These are phyloP conservation scores for Passiflora organensis DNA, from an alignment of 345 rosid genomes.

Conservation along the genomic window DNA sequence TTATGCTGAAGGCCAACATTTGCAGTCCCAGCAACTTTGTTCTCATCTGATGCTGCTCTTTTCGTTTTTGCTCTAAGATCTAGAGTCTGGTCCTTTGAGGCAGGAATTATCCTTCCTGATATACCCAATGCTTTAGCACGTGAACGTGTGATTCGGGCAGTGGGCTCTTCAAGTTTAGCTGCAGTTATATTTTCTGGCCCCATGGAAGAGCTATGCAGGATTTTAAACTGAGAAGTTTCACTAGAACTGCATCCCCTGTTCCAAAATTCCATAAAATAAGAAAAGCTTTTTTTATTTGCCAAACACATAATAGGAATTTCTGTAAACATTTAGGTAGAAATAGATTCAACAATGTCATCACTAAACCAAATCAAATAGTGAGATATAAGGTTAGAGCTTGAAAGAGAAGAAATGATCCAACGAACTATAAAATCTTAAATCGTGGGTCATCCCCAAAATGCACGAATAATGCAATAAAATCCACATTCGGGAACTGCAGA, in stretches of 20 bases:
- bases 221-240: conserved; percentile 30
- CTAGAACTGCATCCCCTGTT: conserved; percentile 35
- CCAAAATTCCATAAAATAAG: conserved; percentile 6
- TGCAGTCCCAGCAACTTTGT: conserved; percentile 29
- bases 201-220: conserved; percentile 27
- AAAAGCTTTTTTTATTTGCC: not conserved
- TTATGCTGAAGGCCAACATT: conserved; percentile 45
- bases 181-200: conserved; percentile 44
- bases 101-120: conserved; percentile 39
- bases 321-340: not conserved
- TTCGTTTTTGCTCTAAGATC: conserved; percentile 31
- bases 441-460: no score
- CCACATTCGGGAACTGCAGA: no score
- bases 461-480: no score
- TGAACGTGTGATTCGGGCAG: conserved; percentile 61
- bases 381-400: no score
- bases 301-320: not conserved
- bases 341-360: not conserved
- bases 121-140: conserved; percentile 56
- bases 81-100: conserved; percentile 55
- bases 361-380: no score
- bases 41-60: conserved; percentile 48
- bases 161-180: conserved; percentile 33
- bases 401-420: no score
- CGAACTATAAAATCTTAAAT: no score